These are phyloP conservation scores for Hymenoscyphus scutula DNA, from an alignment of 2,329 filamentous ascomycete species.

Conservation along the genomic window DNA sequence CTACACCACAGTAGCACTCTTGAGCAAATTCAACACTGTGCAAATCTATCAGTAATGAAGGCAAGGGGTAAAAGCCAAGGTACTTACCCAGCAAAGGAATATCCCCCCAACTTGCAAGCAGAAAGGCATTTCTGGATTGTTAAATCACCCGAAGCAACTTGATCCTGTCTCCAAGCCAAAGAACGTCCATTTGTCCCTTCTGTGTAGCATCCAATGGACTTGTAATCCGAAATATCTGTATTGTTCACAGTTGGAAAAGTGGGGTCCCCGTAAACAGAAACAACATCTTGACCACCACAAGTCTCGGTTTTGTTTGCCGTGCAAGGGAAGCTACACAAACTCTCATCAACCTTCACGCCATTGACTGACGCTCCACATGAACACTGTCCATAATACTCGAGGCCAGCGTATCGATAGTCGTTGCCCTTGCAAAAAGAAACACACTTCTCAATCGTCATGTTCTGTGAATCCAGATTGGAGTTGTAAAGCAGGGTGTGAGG, in stretches of 20 bases:
- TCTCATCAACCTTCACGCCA: slow-evolving; percentile 28
- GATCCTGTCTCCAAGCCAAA: slow-evolving; percentile 35
- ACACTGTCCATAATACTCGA: slow-evolving; percentile 36
- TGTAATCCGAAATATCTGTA: slow-evolving; percentile 33
- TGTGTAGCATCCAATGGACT: slow-evolving; percentile 41
- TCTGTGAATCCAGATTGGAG: slow-evolving; percentile 31
- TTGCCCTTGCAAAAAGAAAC: slow-evolving; percentile 40
- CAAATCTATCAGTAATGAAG: neutral
- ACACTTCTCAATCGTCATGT: slow-evolving; percentile 39
- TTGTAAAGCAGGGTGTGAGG: slow-evolving; percentile 34
- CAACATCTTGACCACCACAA: slow-evolving; percentile 29
- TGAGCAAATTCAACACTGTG: neutral
- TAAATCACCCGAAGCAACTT: slow-evolving; percentile 33
- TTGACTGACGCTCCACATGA: slow-evolving; percentile 38
- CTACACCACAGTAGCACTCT: slow-evolving; percentile 43
- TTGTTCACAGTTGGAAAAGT: slow-evolving; percentile 34
- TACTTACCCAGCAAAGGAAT: slow-evolving; percentile 41
- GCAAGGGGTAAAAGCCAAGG: slow-evolving; percentile 9
- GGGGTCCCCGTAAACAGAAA: slow-evolving; percentile 38
- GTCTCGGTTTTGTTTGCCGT: slow-evolving; percentile 27
- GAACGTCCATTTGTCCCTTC: slow-evolving; percentile 36
- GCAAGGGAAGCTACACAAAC: slow-evolving; percentile 30
- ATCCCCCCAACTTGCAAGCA: slow-evolving; percentile 39
- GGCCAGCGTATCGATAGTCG: slow-evolving; percentile 37
- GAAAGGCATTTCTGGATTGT: slow-evolving; percentile 39